A percentile compares a stretch with the other conserved stretches of the same genome.
These are phyloP conservation scores for Pseudozyma tsukubaensis DNA, from an alignment of 1,284 basidiomycete genomes.

Conservation along the genomic window DNA sequence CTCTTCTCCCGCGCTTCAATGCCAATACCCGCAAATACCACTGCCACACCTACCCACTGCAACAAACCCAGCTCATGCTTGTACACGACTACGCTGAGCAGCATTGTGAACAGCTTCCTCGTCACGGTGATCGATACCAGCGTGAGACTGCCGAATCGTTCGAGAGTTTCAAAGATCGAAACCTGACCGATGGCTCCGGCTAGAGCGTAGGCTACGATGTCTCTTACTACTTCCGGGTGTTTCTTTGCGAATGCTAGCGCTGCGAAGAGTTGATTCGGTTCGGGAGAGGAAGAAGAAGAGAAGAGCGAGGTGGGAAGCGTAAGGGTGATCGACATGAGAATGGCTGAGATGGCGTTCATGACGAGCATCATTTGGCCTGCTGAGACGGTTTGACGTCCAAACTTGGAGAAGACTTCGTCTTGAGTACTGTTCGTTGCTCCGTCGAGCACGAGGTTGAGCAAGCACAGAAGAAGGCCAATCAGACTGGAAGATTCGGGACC, in stretches of 20 bases:
- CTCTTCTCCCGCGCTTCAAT: slow-evolving; percentile 80
- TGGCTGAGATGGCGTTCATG: slow-evolving; percentile 80
- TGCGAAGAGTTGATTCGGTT: slow-evolving; percentile 38
- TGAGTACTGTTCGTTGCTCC: slow-evolving; percentile 97
- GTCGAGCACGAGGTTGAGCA: slow-evolving; percentile 89
- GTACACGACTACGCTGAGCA: slow-evolving; percentile 92
- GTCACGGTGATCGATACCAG: slow-evolving; percentile 73
- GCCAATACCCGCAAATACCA: slow-evolving; percentile 93
- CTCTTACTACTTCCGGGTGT: slow-evolving; percentile 82
- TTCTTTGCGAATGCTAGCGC: slow-evolving; percentile 75
- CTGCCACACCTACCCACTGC: slow-evolving; percentile 89
- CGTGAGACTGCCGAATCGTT: slow-evolving; percentile 93
- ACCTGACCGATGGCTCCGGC: slow-evolving; percentile 94
- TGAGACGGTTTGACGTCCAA: slow-evolving; percentile 73
- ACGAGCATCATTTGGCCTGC: slow-evolving; percentile 99
- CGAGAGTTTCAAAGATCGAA: slow-evolving; percentile 97
- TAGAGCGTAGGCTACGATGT: slow-evolving; percentile 85
- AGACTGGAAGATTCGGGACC: slow-evolving; percentile 43
- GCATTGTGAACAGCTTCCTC: slow-evolving; percentile 98
- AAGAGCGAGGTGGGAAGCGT: slow-evolving; percentile 73
- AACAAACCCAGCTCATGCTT: slow-evolving; percentile 84
- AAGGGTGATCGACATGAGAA: slow-evolving; percentile 55
- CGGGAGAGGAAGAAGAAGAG: slow-evolving; percentile 56
- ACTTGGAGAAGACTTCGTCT: slow-evolving; percentile 90
- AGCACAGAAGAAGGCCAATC: slow-evolving; percentile 75